These are phyloP conservation scores for Amaranthus tricolor DNA, from an alignment of 179 eudicot genomes.

Conservation along the genomic window DNA sequence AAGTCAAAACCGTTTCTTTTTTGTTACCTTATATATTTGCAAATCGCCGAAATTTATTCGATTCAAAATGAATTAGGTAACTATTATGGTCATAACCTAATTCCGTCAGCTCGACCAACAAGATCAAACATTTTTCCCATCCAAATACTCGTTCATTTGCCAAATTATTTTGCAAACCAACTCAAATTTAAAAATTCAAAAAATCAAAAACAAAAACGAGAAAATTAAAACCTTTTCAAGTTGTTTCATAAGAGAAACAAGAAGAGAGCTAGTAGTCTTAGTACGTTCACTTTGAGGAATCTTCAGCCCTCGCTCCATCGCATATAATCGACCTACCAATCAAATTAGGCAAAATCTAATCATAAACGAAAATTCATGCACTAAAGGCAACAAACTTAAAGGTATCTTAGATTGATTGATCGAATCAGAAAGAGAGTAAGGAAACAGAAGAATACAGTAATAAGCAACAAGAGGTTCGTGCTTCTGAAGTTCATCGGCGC, in stretches of 20 bases:
- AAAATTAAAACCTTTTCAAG: constrained; percentile 72
- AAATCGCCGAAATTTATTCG: too few relatives aligned
- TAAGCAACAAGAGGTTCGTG: constrained; percentile 98
- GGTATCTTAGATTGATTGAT: background rate
- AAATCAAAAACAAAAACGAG: background rate
- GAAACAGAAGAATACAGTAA: constrained; percentile 49
- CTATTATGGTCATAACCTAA: background rate
- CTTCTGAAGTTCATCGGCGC: constrained; percentile 94
- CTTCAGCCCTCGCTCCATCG: constrained; percentile 92
- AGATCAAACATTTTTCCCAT: background rate
- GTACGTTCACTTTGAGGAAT: constrained; percentile 79
- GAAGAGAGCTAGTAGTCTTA: constrained; percentile 70
- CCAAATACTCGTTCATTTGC: background rate
- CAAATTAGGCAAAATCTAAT: background rate
- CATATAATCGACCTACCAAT: constrained; percentile 84
- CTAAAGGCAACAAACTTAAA: constrained; percentile 6
- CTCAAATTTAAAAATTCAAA: background rate
- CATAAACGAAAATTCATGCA: background rate
- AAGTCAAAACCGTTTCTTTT: too few relatives aligned
- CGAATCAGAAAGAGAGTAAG: background rate
- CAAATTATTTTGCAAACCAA: background rate
- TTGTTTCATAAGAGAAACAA: constrained; percentile 83
- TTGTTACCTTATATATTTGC: too few relatives aligned
- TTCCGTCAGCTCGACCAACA: background rate
- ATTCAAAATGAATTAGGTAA: too few relatives aligned